Conservation (phyloP, 352 stramenopile species). For the Globisporangium nodosum region DNA sequence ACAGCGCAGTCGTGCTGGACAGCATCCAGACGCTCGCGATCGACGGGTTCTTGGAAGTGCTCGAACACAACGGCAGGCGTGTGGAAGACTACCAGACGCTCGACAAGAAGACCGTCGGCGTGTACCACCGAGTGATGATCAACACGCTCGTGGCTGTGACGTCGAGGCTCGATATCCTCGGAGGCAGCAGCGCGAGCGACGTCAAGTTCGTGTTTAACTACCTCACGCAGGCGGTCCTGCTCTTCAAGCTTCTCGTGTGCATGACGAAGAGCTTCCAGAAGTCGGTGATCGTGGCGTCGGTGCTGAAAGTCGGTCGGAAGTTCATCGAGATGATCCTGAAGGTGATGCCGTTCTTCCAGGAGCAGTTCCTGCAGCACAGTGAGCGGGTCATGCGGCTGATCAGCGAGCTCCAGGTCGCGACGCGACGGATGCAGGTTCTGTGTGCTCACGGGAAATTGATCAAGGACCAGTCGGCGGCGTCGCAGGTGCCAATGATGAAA, state of each 20-base stretch:
- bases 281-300: conserved; percentile 32
- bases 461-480: conserved; percentile 40
- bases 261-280: conserved; percentile 60
- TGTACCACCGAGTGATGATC: conserved; percentile 47
- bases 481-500: conserved; percentile 63
- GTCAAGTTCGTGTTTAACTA: conserved; percentile 43
- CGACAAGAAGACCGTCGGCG: conserved; percentile 42
- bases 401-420: conserved; percentile 50
- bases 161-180: conserved; percentile 29
- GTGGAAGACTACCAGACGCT: conserved; percentile 29
- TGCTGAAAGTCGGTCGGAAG: conserved; percentile 46
- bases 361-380: conserved; percentile 39
- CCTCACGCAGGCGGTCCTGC: conserved; percentile 37
- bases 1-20: conserved; percentile 33
- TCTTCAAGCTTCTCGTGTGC: conserved; percentile 59
- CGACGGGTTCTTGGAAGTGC: conserved; percentile 35
- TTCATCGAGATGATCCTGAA: conserved; percentile 47
- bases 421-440: conserved; percentile 51
- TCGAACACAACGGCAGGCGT: conserved; percentile 22
- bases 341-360: conserved; percentile 52
- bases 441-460: conserved; percentile 59
- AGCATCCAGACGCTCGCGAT: conserved; percentile 41
- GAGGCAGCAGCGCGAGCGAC: conserved; percentile 8
- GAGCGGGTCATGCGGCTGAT: conserved; percentile 48
- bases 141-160: conserved; percentile 33